Evolutionary conservation across 345 rosid genomes (phyloP).

Genomic region (Bruguiera gymnorhiza): DNA sequence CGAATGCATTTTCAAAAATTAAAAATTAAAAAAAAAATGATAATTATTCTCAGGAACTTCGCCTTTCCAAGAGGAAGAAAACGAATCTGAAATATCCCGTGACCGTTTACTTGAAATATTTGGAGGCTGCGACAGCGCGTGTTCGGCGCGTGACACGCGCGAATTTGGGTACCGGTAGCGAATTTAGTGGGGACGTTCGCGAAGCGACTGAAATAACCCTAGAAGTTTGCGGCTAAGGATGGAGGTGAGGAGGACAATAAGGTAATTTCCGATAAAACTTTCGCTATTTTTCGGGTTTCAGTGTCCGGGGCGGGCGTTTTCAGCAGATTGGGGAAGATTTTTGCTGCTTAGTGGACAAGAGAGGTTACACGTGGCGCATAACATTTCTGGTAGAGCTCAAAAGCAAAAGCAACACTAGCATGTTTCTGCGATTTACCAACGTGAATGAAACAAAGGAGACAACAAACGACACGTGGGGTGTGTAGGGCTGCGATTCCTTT

Average conservation of each 20-base stretch:
- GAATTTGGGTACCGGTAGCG: slow-evolving; percentile 4
- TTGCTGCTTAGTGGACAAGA: not conserved
- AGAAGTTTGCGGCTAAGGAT: not conserved
- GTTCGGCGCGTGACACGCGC: not conserved
- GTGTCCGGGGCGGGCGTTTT: not conserved
- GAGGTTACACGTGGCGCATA: not conserved
- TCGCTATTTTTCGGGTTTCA: not conserved
- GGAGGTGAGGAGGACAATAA: not conserved
- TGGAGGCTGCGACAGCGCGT: not conserved
- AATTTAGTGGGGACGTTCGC: not conserved
- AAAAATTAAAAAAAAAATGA: not conserved
- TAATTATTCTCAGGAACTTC: too few species aligned
- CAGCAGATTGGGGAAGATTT: not conserved
- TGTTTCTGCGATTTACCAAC: too few species aligned
- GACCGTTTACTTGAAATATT: not conserved
- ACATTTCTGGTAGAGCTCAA: too few species aligned
- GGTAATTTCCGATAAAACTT: not conserved
- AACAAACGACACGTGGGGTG: too few species aligned
- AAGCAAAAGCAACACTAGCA: too few species aligned
- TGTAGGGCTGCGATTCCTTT: too few species aligned
- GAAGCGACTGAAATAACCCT: slow-evolving; percentile 2
- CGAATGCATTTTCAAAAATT: slow-evolving; percentile 34
- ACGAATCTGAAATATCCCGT: too few species aligned
- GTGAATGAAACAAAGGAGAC: too few species aligned
- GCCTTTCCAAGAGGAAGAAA: not conserved